Evolutionary conservation across 768 basidiomycete genomes (phyloP), one percentile per base, ranked within the genome.

Genomic region (Gautieria morchelliformis): DNA sequence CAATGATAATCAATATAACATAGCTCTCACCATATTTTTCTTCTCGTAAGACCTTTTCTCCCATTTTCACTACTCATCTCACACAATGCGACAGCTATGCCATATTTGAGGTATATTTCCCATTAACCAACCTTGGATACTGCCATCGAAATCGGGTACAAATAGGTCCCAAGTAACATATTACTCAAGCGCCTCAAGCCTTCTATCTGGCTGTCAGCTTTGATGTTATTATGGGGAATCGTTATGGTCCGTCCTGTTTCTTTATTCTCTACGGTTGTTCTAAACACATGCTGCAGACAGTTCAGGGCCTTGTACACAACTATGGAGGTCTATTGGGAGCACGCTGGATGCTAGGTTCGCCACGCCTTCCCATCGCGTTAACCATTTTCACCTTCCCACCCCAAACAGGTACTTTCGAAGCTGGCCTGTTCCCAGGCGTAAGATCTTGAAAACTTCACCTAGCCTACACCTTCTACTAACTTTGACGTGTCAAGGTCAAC

Each of bases 141-240:
- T 37, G 20, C 11, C 40, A 53, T 61, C 39, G 60, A 37, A 9
- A 3, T 37, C 4, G 35, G n/a, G 42, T 58, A 19, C 17, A 58
- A 55, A 60, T 53, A 77, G 76, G 79, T 87, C 30, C 87, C 88
- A 3, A 85, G 83, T 14, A 87, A 88, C 59, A 69, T 87, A 3
- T 81, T 86, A 65, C 70, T 88, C 52, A 87, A 87, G 65, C 79
- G 85, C 35, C 73, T 88, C 33, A 76, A 86, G 0, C 89, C 88
- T 0, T 88, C 87, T 3, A 67, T 91, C 37, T 90, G 88, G 87
- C 71, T 91, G 5, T 86, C 85, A 5, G 59, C 75, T 27, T 73
- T 89, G 53, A 89, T 91, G 87, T 60, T 87, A 2, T 62, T 80
- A 17, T 88, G 87, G 85, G 87, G 86, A 2, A 62, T 88, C 32